Base-by-base conservation (phyloP, 2,329 filamentous ascomycete genomes). In the Hypomyces perniciosus region DNA sequence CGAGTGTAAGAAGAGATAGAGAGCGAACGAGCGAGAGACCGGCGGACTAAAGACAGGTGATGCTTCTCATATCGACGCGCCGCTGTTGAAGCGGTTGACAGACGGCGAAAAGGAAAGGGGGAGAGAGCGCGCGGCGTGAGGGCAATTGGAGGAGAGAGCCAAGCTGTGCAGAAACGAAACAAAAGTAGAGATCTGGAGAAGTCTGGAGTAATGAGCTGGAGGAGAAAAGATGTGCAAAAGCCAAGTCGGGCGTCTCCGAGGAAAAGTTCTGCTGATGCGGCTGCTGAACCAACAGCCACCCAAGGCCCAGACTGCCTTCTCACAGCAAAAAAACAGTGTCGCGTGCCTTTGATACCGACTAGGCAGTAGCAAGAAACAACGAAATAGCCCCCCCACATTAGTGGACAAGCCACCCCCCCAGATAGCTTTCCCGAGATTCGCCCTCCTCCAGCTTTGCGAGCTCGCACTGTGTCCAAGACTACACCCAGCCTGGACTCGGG, bases 31-130 rank as follows among this genome's bases (percentile, higher is more conserved):
- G 27, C 41, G 33, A 40, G 38, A 39, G 44, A 48, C 39, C 35
- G 31, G 28, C 20, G 20, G 31, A 35, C 47, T 50, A 53, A 29
- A 29, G 38, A 35, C 46, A 38, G 46, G 47, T 50, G 46, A 44
- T 42, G 42, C 47, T 45, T 41, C 46, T 50, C 51, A 53, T 53
- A 20, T 50, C 51, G 44, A 45, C 51, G 51, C 47, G 42, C 51
- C 51, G 51, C 51, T 53, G 51, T 53, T 53, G 51, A 53, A 53
- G 51, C 51, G 51, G 51, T 37, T 41, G 10, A 42, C n/a, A 27
- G 20, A 29, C 40, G 12, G 20, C 27, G 20, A 40, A 46, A 20
- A 49, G 37, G 28, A 31, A 20, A 33, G 13, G 6, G 5, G 40
- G 12, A 27, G 40, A 46, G 27, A 38, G 40, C 38, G 31, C 27